A percentile compares a stretch with the other conserved stretches of the same genome.
These are phyloP conservation scores for Stachybotrys chlorohalonatus DNA, from an alignment of 2,329 filamentous ascomycete genomes.

Conservation along the genomic window DNA sequence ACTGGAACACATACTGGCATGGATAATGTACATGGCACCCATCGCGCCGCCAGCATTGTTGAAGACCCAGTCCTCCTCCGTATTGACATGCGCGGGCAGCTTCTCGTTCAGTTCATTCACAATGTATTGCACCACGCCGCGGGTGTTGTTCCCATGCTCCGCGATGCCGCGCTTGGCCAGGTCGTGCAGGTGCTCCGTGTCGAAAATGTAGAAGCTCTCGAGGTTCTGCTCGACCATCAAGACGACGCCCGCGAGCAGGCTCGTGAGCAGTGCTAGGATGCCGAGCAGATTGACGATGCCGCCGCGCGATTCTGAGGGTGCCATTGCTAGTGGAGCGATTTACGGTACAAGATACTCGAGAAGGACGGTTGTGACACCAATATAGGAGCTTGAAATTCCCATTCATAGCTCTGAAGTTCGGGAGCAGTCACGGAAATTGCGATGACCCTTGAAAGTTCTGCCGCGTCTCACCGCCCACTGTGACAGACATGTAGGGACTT, in stretches of 20 bases:
- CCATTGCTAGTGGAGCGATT: no score
- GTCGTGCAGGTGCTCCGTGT: constrained; percentile 57
- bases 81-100: constrained; percentile 49
- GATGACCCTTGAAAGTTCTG: constrained; percentile 2
- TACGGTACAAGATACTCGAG: no score
- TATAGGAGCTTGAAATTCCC: no score
- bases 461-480: constrained; percentile 6
- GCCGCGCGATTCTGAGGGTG: constrained; percentile 6
- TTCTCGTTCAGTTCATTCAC: constrained; percentile 53
- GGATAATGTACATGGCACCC: constrained; percentile 86
- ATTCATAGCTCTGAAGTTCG: no score
- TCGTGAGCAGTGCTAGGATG: constrained; percentile 43
- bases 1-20: constrained; percentile 53
- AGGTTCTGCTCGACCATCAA: constrained; percentile 50
- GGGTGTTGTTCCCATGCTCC: constrained; percentile 67
- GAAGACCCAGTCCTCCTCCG: constrained; percentile 77
- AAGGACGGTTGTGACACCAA: no score
- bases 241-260: constrained; percentile 42
- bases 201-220: constrained; percentile 67
- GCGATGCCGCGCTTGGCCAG: constrained; percentile 57
- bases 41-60: constrained; percentile 89
- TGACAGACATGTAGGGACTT: neutral
- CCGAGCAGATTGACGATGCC: constrained; percentile 31
- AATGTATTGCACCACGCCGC: constrained; percentile 59
- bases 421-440: neutral